Evolutionary conservation across 768 basidiomycete genomes (phyloP), one percentile per base, ranked within the genome.

Genomic region (Serendipita indica): DNA sequence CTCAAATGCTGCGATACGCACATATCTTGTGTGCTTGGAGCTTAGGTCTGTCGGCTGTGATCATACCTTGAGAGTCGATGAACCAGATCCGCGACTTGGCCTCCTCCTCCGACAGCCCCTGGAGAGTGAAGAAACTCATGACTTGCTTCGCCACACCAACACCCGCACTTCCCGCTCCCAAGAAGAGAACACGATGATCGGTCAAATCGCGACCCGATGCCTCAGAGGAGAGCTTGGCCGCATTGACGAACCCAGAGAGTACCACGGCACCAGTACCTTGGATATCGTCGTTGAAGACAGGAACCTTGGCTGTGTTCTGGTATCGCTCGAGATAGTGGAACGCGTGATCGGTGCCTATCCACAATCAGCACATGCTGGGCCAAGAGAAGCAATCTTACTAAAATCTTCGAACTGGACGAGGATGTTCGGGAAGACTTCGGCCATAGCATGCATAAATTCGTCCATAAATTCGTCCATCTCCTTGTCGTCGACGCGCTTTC

Each of bases 261-360:
- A 94, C 86, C 64, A 94, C 91, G 30, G 89, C 87, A 18, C 91
- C 92, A 1, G 92, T 97, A 39, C 84, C 84, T 67, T 91, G 89
- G 63, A 92, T 89, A 66, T 93, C 89, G 63, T 94, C 90, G 67
- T 91, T 91, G 75, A 91, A 90, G 33, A 86, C 73, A 22, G 82
- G 82, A 67, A 87, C 90, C 57, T 81, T 75, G 62, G 45, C 45
- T 12, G 45, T 46, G 2, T 82, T 70, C 59, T 86, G 79, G 74
- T 84, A 90, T 39, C 79, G 74, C 37, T 83, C 78, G 30, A 94
- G 81, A 70, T 88, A 92, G 57, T 78, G 72, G 74, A 96, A 96
- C 0, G 92, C 92, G 62, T 90, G 83, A 62, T 94, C 86, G 2
- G 89, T 91, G 32, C 91, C 81, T 89, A 65, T 12, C 7, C n/a